Conservation (phyloP, 768 basidiomycete species). For the Bullera alba region DNA sequence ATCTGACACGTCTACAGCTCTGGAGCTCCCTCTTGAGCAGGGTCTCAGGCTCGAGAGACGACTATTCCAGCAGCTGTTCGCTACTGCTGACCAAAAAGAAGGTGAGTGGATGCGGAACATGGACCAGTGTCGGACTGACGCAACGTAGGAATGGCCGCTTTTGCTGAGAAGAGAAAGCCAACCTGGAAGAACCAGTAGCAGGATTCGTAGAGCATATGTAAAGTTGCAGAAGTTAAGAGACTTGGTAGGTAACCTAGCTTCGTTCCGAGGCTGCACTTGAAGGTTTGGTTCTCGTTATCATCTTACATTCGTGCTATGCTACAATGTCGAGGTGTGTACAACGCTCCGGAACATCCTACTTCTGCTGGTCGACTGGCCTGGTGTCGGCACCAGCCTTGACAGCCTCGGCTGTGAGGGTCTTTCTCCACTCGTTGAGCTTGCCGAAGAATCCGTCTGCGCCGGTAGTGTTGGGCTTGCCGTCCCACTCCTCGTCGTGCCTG, state of each 20-base stretch:
- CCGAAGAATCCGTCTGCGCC: constrained; percentile 42
- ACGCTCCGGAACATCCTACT: constrained; percentile 5
- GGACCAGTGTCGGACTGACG: constrained; percentile 2
- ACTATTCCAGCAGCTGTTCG: constrained; percentile 84
- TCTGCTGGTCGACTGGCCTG: constrained; percentile 35
- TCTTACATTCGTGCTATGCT: no score
- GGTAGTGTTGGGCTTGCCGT: constrained; percentile 37
- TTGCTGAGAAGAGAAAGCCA: constrained; percentile 85
- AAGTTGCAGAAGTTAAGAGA: background rate
- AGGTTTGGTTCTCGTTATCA: no score
- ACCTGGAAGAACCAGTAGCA: constrained; percentile 64
- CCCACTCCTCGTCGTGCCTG: constrained; percentile 40
- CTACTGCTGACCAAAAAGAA: constrained; percentile 91
- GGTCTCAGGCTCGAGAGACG: constrained; percentile 81
- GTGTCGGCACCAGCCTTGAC: constrained; percentile 29
- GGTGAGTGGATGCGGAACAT: constrained; percentile 52
- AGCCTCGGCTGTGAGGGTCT: constrained; percentile 35
- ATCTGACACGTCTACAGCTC: constrained; percentile 51
- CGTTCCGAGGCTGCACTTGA: no score
- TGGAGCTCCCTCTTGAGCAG: constrained; percentile 70
- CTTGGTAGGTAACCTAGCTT: no score
- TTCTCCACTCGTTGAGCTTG: constrained; percentile 37
- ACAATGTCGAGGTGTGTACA: no score
- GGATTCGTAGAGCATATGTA: no score
- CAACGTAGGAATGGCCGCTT: constrained; percentile 78